Percentiles rank a stretch among this genome's conserved stretches.
These are phyloP conservation scores for Pinus albicaulis DNA, from an alignment of 75 land plant species.

Conservation along the genomic window DNA sequence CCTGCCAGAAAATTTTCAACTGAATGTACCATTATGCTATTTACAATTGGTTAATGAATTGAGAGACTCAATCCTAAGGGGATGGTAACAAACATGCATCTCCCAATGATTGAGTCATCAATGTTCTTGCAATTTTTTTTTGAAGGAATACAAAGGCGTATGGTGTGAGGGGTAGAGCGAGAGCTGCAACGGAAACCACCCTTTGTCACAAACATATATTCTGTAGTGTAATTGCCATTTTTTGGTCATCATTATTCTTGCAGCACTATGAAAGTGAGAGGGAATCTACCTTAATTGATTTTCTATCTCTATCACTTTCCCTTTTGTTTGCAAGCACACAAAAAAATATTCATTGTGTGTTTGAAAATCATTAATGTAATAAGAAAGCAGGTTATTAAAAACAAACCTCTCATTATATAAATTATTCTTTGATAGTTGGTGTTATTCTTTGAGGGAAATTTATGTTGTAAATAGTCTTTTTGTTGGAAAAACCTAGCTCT, in stretches of 20 bases:
- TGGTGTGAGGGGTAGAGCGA: background rate
- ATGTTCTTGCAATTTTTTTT: constrained; percentile 1
- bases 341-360: background rate
- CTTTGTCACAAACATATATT: background rate
- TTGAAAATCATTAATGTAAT: background rate
- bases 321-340: background rate
- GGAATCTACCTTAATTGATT: background rate
- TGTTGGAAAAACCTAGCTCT: background rate
- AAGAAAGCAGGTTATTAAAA: background rate
- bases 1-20: background rate
- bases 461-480: background rate
- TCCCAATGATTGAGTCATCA: constrained; percentile 7
- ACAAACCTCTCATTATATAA: background rate
- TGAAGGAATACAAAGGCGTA: background rate
- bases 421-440: background rate
- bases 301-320: background rate
- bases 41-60: background rate
- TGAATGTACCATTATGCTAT: background rate
- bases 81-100: background rate
- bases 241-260: background rate
- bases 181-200: background rate
- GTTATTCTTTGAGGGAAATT: background rate
- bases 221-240: background rate
- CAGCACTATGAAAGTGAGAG: constrained; percentile 5
- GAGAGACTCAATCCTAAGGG: background rate